Evolutionary conservation across 495 filamentous ascomycete species (phyloP).

Genomic region (Astrothelium subdiscretum): DNA sequence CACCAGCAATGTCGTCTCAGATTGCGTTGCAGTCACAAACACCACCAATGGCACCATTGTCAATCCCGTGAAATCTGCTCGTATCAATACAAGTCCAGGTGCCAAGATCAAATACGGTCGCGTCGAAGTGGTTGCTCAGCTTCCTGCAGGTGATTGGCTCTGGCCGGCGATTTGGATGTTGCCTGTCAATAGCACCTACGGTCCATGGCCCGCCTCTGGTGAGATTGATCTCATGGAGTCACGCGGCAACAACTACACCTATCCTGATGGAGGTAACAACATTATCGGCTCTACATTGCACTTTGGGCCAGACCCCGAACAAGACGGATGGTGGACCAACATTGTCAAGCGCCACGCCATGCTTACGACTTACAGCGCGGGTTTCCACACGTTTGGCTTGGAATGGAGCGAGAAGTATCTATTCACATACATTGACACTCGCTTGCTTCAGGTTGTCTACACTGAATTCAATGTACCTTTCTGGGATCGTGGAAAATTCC

Average conservation of each 20-base stretch:
- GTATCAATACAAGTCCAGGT: constrained; percentile 59
- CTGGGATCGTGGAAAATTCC: constrained; percentile 67
- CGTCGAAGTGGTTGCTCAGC: constrained; percentile 63
- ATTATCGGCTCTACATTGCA: constrained; percentile 71
- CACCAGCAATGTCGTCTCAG: constrained; percentile 40
- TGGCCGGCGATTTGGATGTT: constrained; percentile 94
- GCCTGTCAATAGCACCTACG: constrained; percentile 60
- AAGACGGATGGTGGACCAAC: constrained; percentile 65
- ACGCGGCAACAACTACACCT: constrained; percentile 67
- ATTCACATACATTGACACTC: constrained; percentile 74
- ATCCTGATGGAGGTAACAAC: constrained; percentile 67
- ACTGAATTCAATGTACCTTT: constrained; percentile 60
- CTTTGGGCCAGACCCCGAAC: constrained; percentile 55
- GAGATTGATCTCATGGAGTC: constrained; percentile 77
- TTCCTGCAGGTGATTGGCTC: constrained; percentile 72
- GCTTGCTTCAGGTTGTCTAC: constrained; percentile 68
- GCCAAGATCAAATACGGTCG: constrained; percentile 69
- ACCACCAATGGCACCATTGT: constrained; percentile 60
- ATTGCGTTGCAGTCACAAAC: constrained; percentile 58
- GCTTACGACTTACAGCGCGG: constrained; percentile 59
- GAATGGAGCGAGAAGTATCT: constrained; percentile 86
- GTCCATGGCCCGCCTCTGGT: constrained; percentile 67
- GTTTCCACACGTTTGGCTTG: constrained; percentile 62
- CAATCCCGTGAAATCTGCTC: constrained; percentile 66
- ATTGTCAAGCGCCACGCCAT: constrained; percentile 64